phyloP scores from a whole-genome alignment of 768 basidiomycete species.

The Boletus rubescentipes region DNA sequence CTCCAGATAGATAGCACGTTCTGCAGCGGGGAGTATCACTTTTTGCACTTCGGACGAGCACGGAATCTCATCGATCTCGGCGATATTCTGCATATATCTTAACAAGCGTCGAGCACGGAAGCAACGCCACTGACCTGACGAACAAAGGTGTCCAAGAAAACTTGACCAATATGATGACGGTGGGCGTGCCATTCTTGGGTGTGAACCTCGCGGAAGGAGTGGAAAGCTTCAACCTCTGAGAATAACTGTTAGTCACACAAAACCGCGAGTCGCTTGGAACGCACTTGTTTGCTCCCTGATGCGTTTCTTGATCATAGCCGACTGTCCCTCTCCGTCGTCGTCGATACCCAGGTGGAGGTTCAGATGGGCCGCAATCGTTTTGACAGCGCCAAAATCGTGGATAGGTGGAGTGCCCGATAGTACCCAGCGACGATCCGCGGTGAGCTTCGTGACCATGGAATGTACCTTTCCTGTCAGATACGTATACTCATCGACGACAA shows the following conservation, averaged over 20 bases:
- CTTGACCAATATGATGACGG: constrained; percentile 78
- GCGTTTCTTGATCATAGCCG: constrained; percentile 75
- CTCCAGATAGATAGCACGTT: constrained; percentile 92
- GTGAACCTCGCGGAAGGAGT: constrained; percentile 94
- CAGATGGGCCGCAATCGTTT: constrained; percentile 87
- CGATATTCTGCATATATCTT: constrained; percentile 65
- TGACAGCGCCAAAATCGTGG: constrained; percentile 85
- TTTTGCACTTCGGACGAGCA: constrained; percentile 62
- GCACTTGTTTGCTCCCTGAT: constrained; percentile 81
- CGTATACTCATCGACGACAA: constrained; percentile 93
- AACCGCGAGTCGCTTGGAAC: constrained; percentile 13
- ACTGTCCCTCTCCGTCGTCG: constrained; percentile 81
- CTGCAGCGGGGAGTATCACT: constrained; percentile 84
- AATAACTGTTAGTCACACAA: constrained; percentile 15
- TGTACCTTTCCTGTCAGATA: constrained; percentile 83
- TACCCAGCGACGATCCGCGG: constrained; percentile 86
- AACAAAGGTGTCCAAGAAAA: constrained; percentile 78
- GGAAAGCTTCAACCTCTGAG: constrained; percentile 86
- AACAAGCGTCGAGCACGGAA: constrained; percentile 4
- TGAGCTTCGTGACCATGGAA: constrained; percentile 71
- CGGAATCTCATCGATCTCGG: constrained; percentile 95
- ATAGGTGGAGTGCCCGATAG: constrained; percentile 96
- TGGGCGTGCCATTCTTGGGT: constrained; percentile 91
- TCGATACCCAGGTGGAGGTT: constrained; percentile 90
- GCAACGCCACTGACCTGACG: constrained; percentile 59